A percentile compares a stretch with the other conserved stretches of the same genome.
Evolutionary conservation across 169 alveolate genomes (phyloP).

Genomic region (Cryptosporidium bovis): DNA sequence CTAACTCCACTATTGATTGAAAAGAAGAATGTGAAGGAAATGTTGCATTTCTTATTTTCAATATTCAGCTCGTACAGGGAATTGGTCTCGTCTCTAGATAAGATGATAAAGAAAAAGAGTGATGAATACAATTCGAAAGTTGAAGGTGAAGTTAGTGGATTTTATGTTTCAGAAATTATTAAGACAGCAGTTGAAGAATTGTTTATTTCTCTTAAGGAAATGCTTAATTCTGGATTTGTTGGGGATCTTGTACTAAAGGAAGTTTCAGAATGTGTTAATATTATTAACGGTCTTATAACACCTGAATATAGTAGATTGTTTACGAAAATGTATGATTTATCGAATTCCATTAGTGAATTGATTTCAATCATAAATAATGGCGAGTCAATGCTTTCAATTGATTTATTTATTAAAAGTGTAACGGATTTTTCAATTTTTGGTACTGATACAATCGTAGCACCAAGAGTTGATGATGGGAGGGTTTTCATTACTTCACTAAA

Average conservation of each 20-base stretch:
- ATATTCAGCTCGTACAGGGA: conserved; percentile 1
- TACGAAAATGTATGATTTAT: neutral
- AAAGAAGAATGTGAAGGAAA: neutral
- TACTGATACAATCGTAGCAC: neutral
- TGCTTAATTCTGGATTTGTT: conserved; percentile 7
- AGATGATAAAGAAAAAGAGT: neutral
- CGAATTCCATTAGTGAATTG: neutral
- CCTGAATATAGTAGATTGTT: conserved; percentile 9
- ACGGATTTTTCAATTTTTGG: neutral
- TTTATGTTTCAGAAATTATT: neutral
- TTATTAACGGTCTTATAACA: neutral
- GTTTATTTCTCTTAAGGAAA: neutral
- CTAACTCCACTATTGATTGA: conserved; percentile 2
- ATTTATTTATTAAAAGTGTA: neutral
- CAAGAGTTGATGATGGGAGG: neutral
- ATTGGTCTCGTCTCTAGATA: conserved; percentile 7
- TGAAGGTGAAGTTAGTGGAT: neutral
- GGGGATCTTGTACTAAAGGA: no score
- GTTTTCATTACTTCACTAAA: neutral
- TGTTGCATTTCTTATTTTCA: conserved; percentile 2
- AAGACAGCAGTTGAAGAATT: neutral
- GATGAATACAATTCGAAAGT: neutral
- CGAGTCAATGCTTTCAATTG: neutral
- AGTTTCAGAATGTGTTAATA: no score
- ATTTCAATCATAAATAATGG: conserved; percentile 11